Percentiles rank a stretch among this genome's conserved stretches.
Conservation (phyloP, 2,329 filamentous ascomycete genomes). For the Stachybotrys elegans region DNA sequence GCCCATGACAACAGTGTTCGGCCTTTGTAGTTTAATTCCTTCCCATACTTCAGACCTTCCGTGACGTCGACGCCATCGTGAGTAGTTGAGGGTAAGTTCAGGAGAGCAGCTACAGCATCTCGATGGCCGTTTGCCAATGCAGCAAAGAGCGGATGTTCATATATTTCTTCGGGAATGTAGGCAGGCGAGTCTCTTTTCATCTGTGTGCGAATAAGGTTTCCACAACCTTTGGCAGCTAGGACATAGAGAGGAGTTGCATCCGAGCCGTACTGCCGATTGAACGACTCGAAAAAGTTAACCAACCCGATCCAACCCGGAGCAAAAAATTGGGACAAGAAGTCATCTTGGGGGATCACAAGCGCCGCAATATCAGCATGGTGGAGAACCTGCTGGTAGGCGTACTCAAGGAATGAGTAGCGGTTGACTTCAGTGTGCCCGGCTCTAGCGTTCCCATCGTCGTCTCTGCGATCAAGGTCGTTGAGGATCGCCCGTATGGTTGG, state of each 20-base stretch:
- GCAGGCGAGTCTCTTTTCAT: constrained; percentile 13
- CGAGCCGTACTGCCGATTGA: constrained; percentile 17
- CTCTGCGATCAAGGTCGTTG: not conserved
- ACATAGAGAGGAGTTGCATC: constrained; percentile 26
- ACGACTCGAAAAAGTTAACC: constrained; percentile 23
- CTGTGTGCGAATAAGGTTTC: constrained; percentile 21
- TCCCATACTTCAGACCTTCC: constrained; percentile 1
- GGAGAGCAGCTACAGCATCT: constrained; percentile 18
- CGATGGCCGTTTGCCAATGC: constrained; percentile 23
- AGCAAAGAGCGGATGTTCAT: constrained; percentile 29
- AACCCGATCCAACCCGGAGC: constrained; percentile 22
- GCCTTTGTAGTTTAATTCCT: not conserved
- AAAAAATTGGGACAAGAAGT: constrained; percentile 20
- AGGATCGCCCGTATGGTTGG: not conserved
- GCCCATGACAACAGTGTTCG: constrained; percentile 18
- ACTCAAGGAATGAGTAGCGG: not conserved
- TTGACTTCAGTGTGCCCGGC: constrained; percentile 19
- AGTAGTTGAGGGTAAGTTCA: constrained; percentile 6
- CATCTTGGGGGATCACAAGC: not conserved
- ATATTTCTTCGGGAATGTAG: constrained; percentile 21
- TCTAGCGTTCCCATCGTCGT: not conserved
- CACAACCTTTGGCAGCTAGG: constrained; percentile 22
- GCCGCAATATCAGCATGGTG: not conserved
- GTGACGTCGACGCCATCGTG: constrained; percentile 5
- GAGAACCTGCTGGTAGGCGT: not conserved